A percentile compares a stretch with the other conserved stretches of the same genome.
phyloP scores from a whole-genome alignment of 2,329 filamentous ascomycete species.

The Huntiella abstrusa region DNA sequence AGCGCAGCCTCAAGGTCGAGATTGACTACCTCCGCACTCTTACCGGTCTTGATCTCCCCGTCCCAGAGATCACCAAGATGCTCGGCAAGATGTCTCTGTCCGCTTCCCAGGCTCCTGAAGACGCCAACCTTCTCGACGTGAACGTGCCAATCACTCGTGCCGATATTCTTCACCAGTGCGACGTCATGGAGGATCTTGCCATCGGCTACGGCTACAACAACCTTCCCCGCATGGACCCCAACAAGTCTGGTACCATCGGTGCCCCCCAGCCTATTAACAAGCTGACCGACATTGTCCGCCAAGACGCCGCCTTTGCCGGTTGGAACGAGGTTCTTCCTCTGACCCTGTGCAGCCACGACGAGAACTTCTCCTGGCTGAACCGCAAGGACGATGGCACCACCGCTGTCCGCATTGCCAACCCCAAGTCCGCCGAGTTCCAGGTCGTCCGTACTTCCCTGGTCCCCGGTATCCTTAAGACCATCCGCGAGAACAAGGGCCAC shows the following conservation, averaged over 20 bases:
- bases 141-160: slow-evolving; percentile 75
- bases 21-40: slow-evolving; percentile 88
- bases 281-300: slow-evolving; percentile 73
- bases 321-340: slow-evolving; percentile 95
- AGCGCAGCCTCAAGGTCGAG: slow-evolving; percentile 61
- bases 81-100: slow-evolving; percentile 76
- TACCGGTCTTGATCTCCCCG: slow-evolving; percentile 60
- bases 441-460: slow-evolving; percentile 75
- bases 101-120: slow-evolving; percentile 46
- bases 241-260: slow-evolving; percentile 69
- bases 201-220: slow-evolving; percentile 97
- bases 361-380: slow-evolving; percentile 94
- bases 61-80: slow-evolving; percentile 57
- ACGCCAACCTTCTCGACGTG: slow-evolving; percentile 51
- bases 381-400: slow-evolving; percentile 70
- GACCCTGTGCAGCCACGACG: slow-evolving; percentile 91
- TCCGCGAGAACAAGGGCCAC: slow-evolving; percentile 83
- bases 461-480: slow-evolving; percentile 79
- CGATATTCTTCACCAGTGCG: slow-evolving; percentile 87
- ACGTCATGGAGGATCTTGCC: slow-evolving; percentile 96
- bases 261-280: slow-evolving; percentile 86
- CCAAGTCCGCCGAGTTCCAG: slow-evolving; percentile 86
- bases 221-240: slow-evolving; percentile 70
- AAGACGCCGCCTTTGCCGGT: slow-evolving; percentile 79
- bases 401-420: slow-evolving; percentile 72